Conservation (phyloP, 371 early-diverging fungal species). For the Zychaea mexicana region DNA sequence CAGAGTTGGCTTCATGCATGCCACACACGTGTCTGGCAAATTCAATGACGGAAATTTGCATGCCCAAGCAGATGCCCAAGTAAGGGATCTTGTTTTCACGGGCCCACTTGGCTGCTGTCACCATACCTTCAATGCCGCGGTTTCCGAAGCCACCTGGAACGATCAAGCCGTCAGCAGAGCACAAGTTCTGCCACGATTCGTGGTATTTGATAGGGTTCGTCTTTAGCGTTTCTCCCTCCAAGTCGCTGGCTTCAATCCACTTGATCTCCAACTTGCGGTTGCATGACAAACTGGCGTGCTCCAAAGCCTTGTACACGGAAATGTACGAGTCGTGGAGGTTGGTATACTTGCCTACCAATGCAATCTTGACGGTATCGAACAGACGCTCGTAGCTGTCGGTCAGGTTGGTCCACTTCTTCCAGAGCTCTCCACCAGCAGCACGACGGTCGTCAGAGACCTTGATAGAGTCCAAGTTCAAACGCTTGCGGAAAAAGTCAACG, state of each 20-base stretch:
- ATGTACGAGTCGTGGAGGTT: slow-evolving; percentile 95
- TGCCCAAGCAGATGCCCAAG: slow-evolving; percentile 99
- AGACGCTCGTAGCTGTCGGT: slow-evolving; percentile 79
- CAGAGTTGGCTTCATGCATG: slow-evolving; percentile 83
- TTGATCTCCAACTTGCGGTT: slow-evolving; percentile 81
- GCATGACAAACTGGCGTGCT: slow-evolving; percentile 89
- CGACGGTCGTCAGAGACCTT: slow-evolving; percentile 52
- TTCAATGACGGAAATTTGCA: slow-evolving; percentile 99
- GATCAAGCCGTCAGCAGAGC: slow-evolving; percentile 94
- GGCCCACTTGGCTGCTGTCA: slow-evolving; percentile 97
- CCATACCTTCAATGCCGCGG: slow-evolving; percentile 98
- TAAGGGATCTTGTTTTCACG: slow-evolving; percentile 98
- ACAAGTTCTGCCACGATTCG: slow-evolving; percentile 91
- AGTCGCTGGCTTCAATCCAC: slow-evolving; percentile 96
- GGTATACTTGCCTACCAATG: slow-evolving; percentile 97
- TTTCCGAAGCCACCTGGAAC: slow-evolving; percentile 99
- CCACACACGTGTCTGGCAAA: slow-evolving; percentile 96
- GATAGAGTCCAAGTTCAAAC: slow-evolving; percentile 75
- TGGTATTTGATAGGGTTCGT: slow-evolving; percentile 89
- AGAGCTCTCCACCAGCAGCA: slow-evolving; percentile 64
- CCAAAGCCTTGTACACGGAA: slow-evolving; percentile 95
- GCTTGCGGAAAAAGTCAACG: slow-evolving; percentile 78
- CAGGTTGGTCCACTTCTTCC: slow-evolving; percentile 86
- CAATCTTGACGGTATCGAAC: slow-evolving; percentile 89
- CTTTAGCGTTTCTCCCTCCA: slow-evolving; percentile 76